Evolutionary conservation across 768 basidiomycete genomes (phyloP).

Genomic region (Mycena pura): DNA sequence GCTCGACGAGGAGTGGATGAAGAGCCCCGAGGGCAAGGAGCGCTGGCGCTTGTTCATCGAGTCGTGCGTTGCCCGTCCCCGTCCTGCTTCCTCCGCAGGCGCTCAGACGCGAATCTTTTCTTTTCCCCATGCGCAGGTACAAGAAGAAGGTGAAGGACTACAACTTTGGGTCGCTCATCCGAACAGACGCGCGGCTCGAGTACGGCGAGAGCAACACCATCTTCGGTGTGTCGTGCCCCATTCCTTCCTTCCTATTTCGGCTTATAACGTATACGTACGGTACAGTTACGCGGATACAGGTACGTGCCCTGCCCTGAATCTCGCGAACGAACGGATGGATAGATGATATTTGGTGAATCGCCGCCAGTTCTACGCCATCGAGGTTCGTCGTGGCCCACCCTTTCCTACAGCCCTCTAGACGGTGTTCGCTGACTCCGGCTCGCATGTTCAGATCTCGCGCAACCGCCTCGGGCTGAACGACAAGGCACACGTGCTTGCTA

Average conservation of each 20-base stretch:
- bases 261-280: neutral
- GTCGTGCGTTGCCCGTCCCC: slow-evolving; percentile 45
- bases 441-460: slow-evolving; percentile 95
- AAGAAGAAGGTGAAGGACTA: slow-evolving; percentile 91
- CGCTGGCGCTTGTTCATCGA: slow-evolving; percentile 90
- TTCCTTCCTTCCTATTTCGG: neutral
- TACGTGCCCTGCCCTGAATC: slow-evolving; percentile 35
- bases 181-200: slow-evolving; percentile 78
- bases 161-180: slow-evolving; percentile 96
- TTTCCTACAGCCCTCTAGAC: neutral
- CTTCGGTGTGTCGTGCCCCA: slow-evolving; percentile 65
- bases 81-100: neutral
- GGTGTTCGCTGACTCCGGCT: too few relatives aligned
- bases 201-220: slow-evolving; percentile 94
- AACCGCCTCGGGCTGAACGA: slow-evolving; percentile 93
- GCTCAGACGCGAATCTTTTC: neutral
- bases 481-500: slow-evolving; percentile 79
- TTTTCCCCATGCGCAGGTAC: too few relatives aligned
- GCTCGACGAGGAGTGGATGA: slow-evolving; percentile 93
- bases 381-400: slow-evolving; percentile 58
- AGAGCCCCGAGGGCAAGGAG: slow-evolving; percentile 85
- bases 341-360: neutral
- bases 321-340: neutral
- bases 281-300: slow-evolving; percentile 75
- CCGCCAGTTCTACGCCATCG: slow-evolving; percentile 87